Conservation (phyloP, 2,329 filamentous ascomycete genomes). For the Xylariaceae sp. region DNA sequence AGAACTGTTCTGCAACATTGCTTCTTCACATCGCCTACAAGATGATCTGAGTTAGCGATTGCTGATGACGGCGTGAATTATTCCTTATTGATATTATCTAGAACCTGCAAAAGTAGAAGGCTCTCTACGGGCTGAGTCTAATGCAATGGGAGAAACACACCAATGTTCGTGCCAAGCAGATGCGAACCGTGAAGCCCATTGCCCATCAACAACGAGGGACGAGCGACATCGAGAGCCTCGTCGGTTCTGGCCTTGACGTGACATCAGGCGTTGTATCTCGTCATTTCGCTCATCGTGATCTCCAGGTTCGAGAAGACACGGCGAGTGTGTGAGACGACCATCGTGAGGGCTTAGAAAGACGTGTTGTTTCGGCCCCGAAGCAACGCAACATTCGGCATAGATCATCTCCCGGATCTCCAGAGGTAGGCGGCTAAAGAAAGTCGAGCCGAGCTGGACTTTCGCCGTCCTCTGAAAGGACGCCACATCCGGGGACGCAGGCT, state of each 20-base stretch:
- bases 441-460: constrained; percentile 15
- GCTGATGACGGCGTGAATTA: too few relatives aligned
- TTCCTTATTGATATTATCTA: too few relatives aligned
- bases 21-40: constrained; percentile 20
- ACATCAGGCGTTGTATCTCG: constrained; percentile 18
- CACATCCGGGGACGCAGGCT: not conserved
- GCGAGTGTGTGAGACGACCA: constrained; percentile 19
- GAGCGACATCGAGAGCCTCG: constrained; percentile 9
- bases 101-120: too few relatives aligned
- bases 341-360: constrained; percentile 13
- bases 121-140: too few relatives aligned
- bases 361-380: constrained; percentile 21
- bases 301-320: constrained; percentile 15
- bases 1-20: constrained; percentile 8
- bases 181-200: constrained; percentile 18
- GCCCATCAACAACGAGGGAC: constrained; percentile 11
- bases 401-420: constrained; percentile 24
- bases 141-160: too few relatives aligned
- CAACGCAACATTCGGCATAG: constrained; percentile 22
- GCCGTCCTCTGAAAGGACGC: constrained; percentile 10
- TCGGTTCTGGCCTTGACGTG: constrained; percentile 1
- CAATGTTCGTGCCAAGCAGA: constrained; percentile 25
- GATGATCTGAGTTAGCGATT: too few relatives aligned
- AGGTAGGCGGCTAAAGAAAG: constrained; percentile 19
- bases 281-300: constrained; percentile 17